Evolutionary conservation across 2,329 filamentous ascomycete genomes (phyloP).

Genomic region (Hypocreales sp.): DNA sequence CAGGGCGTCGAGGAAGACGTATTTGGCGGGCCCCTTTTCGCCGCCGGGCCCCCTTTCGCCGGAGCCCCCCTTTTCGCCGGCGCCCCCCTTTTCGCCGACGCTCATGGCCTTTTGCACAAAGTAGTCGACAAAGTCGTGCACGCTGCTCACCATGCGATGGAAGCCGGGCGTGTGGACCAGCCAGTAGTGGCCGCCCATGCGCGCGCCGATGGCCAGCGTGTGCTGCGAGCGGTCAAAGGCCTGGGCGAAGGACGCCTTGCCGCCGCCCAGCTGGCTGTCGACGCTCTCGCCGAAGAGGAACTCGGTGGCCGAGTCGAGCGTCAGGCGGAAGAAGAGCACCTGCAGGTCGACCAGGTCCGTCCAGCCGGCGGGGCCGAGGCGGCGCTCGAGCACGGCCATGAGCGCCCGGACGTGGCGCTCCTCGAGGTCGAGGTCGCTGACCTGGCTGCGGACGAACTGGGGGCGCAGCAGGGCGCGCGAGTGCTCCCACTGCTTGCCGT

Average conservation of each 20-base stretch:
- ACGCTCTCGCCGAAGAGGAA: conserved; percentile 48
- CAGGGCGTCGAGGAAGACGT: conserved; percentile 16
- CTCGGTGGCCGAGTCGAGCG: conserved; percentile 30
- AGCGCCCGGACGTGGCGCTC: conserved; percentile 20
- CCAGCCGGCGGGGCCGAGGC: conserved; percentile 16
- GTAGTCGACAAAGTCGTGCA: conserved; percentile 54
- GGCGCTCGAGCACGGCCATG: conserved; percentile 8
- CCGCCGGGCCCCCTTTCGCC: no score
- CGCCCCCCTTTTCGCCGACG: conserved; percentile 6
- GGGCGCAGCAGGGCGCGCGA: conserved; percentile 23
- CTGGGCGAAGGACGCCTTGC: conserved; percentile 14
- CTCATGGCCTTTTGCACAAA: conserved; percentile 44
- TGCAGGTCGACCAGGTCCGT: conserved; percentile 24
- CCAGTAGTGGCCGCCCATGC: conserved; percentile 26
- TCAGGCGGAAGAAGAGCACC: conserved; percentile 30
- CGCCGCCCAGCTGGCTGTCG: conserved; percentile 22
- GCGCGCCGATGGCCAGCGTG: conserved; percentile 36
- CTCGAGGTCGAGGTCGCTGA: conserved; percentile 25
- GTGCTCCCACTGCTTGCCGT: conserved; percentile 19
- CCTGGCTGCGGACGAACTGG: conserved; percentile 24
- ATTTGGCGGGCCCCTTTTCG: conserved; percentile 8
- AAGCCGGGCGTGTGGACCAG: conserved; percentile 38
- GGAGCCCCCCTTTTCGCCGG: background rate
- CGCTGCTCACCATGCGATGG: conserved; percentile 43
- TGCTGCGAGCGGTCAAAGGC: conserved; percentile 20